A percentile compares a stretch with the other conserved stretches of the same genome.
These are phyloP conservation scores for Xylaria multiplex DNA, from an alignment of 2,329 filamentous ascomycete genomes.

Conservation along the genomic window DNA sequence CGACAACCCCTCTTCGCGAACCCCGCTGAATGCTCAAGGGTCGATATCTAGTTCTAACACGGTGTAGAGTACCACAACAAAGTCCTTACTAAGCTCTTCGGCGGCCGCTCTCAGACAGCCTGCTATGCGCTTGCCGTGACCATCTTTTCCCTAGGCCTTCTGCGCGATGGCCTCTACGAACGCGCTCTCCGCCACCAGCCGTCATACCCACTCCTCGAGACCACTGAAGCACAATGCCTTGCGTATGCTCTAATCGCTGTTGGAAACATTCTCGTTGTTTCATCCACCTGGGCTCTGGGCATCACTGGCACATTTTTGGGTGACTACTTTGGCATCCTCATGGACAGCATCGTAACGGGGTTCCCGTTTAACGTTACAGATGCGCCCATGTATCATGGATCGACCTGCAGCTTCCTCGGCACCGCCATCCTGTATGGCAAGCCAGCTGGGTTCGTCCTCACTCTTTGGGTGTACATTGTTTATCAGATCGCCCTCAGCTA, in stretches of 20 bases:
- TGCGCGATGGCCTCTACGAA: conserved; percentile 90
- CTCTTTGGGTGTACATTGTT: conserved; percentile 76
- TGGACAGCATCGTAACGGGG: conserved; percentile 92
- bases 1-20: conserved; percentile 39
- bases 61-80: conserved; percentile 87
- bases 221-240: conserved; percentile 66
- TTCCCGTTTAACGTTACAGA: conserved; percentile 95
- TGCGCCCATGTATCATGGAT: conserved; percentile 97
- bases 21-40: conserved; percentile 29
- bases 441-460: conserved; percentile 84
- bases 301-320: conserved; percentile 96
- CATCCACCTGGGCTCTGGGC: conserved; percentile 90
- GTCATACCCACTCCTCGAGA: conserved; percentile 76
- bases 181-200: conserved; percentile 80
- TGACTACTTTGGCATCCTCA: conserved; percentile 98
- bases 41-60: conserved; percentile 32
- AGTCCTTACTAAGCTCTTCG: conserved; percentile 85
- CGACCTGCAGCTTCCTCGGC: conserved; percentile 90
- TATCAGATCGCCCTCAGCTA: conserved; percentile 84
- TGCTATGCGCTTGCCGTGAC: conserved; percentile 89
- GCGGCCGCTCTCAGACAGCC: conserved; percentile 78
- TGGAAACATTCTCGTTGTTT: conserved; percentile 87
- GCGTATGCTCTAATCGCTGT: conserved; percentile 76
- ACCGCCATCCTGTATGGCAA: conserved; percentile 86
- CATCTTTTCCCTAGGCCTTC: conserved; percentile 91